phyloP scores from a whole-genome alignment of 2,329 filamentous ascomycete species.

The Paraphaeosphaeria sporulosa region DNA sequence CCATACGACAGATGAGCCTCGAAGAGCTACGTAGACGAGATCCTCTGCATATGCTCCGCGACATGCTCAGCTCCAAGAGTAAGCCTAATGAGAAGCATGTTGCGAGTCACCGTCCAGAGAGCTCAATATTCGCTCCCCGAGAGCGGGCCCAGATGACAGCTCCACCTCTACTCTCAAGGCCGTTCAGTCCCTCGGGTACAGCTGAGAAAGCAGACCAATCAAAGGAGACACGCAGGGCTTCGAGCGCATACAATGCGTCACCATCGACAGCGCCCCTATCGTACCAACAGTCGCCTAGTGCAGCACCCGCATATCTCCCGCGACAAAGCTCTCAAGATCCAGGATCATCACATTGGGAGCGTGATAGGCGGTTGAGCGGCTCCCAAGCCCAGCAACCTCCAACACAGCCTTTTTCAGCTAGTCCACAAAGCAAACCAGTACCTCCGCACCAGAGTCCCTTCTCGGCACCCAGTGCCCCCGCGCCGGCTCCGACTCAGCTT shows the following conservation, averaged over 20 bases:
- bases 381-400: conserved; percentile 36
- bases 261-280: conserved; percentile 22
- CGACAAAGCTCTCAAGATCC: conserved; percentile 39
- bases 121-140: conserved; percentile 4
- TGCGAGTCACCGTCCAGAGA: conserved; percentile 4
- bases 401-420: conserved; percentile 34
- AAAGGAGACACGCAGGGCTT: conserved; percentile 36
- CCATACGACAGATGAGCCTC: conserved; percentile 28
- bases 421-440: conserved; percentile 29
- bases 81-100: conserved; percentile 12
- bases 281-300: conserved; percentile 24
- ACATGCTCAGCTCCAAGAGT: conserved; percentile 36
- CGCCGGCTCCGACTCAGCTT: conserved; percentile 12
- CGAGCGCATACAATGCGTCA: conserved; percentile 32
- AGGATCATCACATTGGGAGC: conserved; percentile 33
- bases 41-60: conserved; percentile 35
- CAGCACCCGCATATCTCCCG: conserved; percentile 25
- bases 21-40: conserved; percentile 32
- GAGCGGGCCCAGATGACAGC: conserved; percentile 20
- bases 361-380: conserved; percentile 36
- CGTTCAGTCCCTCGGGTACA: conserved; percentile 17
- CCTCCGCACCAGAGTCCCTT: conserved; percentile 44
- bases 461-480: conserved; percentile 26
- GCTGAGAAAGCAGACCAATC: conserved; percentile 30
- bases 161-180: conserved; percentile 19